Base-by-base conservation (phyloP, 176 grass and related monocot genomes). In the Eleusine coracana region DNA sequence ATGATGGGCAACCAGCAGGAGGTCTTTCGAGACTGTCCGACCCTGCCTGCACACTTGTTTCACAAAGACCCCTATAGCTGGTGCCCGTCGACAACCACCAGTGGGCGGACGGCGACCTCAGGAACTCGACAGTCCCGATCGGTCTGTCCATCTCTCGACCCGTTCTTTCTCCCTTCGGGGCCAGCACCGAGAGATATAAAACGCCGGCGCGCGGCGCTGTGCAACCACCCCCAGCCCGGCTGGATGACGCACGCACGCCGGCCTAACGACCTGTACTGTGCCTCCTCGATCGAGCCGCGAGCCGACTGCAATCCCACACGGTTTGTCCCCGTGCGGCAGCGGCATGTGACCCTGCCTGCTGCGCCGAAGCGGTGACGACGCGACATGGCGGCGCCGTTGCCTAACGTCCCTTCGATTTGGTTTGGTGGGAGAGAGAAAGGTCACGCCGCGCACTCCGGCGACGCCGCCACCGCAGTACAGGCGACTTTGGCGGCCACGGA, bases 121-220 rank as follows among this genome's bases (percentile, higher is more conserved):
- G 25, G 1, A 6, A 18, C 12, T 45, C 3, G 56, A 28, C 58
- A 7, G 39, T 2, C 28, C 17, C 38, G 16, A 66, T 21, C 5
- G 44, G 23, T 38, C 37, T 15, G 37, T 1, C 64, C 40, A 34
- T 34, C 11, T 78, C 39, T 63, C 23, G n/a, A 5, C 27, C 39
- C 21, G 28, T 66, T 67, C 45, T 87, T 88, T 78, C 59, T 83
- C 45, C 46, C 14, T 88, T 88, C 49, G 40, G 80, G 68, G 67
- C 75, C 68, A 71, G n/a, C 66, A 83, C 17, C 9, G 11, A 38
- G 11, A 38, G 66, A 78, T 37, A 79, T 62, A 7, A 28, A 29
- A 39, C 27, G 31, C 18, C 44, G 27, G 15, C 29, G 41, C 3
- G 51, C 31, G 23, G 79, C 13, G 34, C 79, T 15, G 79, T 34